Evolutionary conservation across 495 filamentous ascomycete genomes (phyloP), one percentile per base, ranked within the genome.

Genomic region (Penicillium crystallinum): DNA sequence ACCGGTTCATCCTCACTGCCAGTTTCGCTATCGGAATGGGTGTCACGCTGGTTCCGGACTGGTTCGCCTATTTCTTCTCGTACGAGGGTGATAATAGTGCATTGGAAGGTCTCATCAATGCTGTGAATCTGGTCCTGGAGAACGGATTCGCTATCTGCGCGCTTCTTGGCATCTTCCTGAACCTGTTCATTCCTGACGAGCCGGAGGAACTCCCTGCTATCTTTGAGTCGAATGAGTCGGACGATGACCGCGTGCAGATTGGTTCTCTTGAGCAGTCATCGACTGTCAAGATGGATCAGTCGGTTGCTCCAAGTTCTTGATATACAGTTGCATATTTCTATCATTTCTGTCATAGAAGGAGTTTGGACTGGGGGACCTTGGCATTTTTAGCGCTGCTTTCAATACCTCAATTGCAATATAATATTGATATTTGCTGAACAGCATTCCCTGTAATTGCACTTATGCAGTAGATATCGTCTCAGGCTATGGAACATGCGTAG

Each of bases 1-100:
- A 89, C 61, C 80, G 91, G 3, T 97, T 96, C 69, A 86, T 97
- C 62, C 77, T 96, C 35, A 92, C 90, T 0, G 88, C 88, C 3
- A 77, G 84, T 6, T 76, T 96, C 38, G 69, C 88, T 0, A 61
- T 95, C 17, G 91, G 91, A 25, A 86, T 87, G 66, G 87, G 84
- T 48, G 90, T 90, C 6, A 95, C 89, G 0, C 67, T 96, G 10
- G 86, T 95, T 0, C 88, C 91, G 0, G 78, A 75, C 19, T 92
- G 88, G 76, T 92, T 90, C 69, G 60, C 61, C 31, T 83, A 81
- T 55, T 81, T 95, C 52, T 96, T 96, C 66, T 87, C 87, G 6
- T 84, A 85, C 54, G 56, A 52, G 0, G 90, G 90, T 15, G 71
- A 81, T 55, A 89, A 93, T 66, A 81, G 77, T 56, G 76, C 81